phyloP scores from a whole-genome alignment of 352 stramenopile genomes.

The Phytophthora palmivora region DNA sequence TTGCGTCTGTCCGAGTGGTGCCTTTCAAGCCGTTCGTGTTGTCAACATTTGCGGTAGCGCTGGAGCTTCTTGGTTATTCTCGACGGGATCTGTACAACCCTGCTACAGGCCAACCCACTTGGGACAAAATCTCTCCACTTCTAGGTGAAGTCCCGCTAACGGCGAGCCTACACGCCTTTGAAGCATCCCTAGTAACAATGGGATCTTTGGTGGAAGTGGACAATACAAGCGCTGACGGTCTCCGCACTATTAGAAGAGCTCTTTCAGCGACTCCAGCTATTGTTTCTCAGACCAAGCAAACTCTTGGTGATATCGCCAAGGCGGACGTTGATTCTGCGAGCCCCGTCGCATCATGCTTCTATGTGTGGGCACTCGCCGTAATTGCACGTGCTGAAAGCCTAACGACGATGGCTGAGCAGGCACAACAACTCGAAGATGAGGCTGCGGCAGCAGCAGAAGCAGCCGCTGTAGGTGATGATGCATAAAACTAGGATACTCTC shows the following conservation, averaged over 20 bases:
- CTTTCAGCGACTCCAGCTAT: conserved; percentile 23
- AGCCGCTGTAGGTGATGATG: conserved; percentile 18
- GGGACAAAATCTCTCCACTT: conserved; percentile 66
- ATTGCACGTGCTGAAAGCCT: conserved; percentile 63
- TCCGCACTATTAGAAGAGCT: conserved; percentile 24
- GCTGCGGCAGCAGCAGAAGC: conserved; percentile 27
- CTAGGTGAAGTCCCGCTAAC: conserved; percentile 48
- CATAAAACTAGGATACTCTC: conserved; percentile 8
- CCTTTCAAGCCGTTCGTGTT: conserved; percentile 68
- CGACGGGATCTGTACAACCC: conserved; percentile 52
- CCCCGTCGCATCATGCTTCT: conserved; percentile 54
- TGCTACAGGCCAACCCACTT: conserved; percentile 63
- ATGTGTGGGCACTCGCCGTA: conserved; percentile 60
- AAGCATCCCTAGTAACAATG: conserved; percentile 20
- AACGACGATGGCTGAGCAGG: conserved; percentile 47
- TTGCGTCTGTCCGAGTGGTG: conserved; percentile 51
- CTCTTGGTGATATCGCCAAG: conserved; percentile 53
- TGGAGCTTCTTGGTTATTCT: conserved; percentile 58
- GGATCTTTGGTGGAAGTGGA: conserved; percentile 17
- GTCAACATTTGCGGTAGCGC: conserved; percentile 50
- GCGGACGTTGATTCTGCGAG: conserved; percentile 58
- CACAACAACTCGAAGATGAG: conserved; percentile 51
- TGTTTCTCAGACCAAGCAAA: conserved; percentile 48
- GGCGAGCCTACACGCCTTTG: conserved; percentile 43
- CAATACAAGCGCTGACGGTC: conserved; percentile 22